Base-by-base conservation (phyloP, 208 protist genomes). In the Kentomonas sorsogonicus region DNA sequence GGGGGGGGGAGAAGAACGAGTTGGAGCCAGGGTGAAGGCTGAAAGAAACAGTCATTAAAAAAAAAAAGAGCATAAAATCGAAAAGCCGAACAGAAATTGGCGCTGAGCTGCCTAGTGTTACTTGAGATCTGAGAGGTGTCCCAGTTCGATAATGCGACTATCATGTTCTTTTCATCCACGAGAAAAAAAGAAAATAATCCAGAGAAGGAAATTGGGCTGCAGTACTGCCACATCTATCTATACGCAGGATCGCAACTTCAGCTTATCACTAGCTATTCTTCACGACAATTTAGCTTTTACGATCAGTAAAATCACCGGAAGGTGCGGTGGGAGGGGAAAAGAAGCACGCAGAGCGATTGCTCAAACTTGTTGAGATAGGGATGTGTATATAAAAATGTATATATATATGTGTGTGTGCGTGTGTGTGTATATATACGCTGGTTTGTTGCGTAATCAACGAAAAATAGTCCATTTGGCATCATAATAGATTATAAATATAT, bases 131-230 rank as follows among this genome's bases (percentile, higher is more conserved):
- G 20, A 34, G 6, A 36, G 41, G 34, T n/a, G 50, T 13, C 25
- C 16, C 7, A 15, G 2, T 52, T 48, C 23, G n/a, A 51, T 20
- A 15, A 11, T 36, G 33, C 5, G 11, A 11, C 33, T 15, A 36
- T 5, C 11, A 11, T 36, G 5, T 11, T 36, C 11, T 36, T 36
- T 36, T 36, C 11, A 15, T 36, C 11, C 11, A 45, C 18, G 29
- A 48, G 20, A 46, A 56, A 36, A 65, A 47, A 69, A 50, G 33
- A 60, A 60, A 53, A 69, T 18, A 68, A 48, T 23, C 33, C 26
- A 64, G 27, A 47, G 53, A 63, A 48, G 6, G 2, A 6, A 36
- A 10, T 54, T n/a, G 15, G 23, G 4, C 33, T 15, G 11, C 33
- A 15, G 33, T 36, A 15, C 33, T 36, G 33, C 33, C 33, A 36